These are phyloP conservation scores for Dalbergia cultrata DNA, from an alignment of 306 rosid species.

Conservation along the genomic window DNA sequence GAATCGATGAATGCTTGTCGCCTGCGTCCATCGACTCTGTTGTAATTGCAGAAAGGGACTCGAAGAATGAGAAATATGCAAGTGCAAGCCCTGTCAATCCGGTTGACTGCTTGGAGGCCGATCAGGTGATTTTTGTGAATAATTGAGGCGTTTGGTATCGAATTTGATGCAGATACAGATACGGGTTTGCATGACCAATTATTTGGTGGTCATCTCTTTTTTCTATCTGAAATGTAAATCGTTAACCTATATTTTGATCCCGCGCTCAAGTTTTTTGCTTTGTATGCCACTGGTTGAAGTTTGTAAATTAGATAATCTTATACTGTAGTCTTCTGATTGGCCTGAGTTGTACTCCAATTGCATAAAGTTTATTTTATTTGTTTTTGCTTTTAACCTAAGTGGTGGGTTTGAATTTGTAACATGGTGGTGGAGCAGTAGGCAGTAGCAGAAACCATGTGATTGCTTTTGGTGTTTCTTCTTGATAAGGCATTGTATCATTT, in stretches of 20 bases:
- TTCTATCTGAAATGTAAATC: slow-evolving; percentile 21
- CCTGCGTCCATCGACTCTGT: slow-evolving; percentile 92
- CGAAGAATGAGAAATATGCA: slow-evolving; percentile 71
- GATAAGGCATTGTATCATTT: background rate
- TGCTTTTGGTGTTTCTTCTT: background rate
- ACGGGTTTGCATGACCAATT: background rate
- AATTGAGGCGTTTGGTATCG: background rate
- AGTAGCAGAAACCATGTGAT: slow-evolving; percentile 17
- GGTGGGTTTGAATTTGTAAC: too few relatives aligned
- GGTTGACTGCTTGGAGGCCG: slow-evolving; percentile 80
- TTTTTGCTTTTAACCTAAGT: too few relatives aligned
- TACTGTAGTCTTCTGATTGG: too few relatives aligned
- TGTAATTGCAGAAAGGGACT: slow-evolving; percentile 83
- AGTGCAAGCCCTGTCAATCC: slow-evolving; percentile 68
- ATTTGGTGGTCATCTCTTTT: background rate
- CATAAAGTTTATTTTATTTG: too few relatives aligned
- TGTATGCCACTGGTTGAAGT: too few relatives aligned
- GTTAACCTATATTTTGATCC: background rate
- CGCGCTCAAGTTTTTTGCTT: too few relatives aligned
- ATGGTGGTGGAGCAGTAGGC: too few relatives aligned
- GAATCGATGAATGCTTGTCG: slow-evolving; percentile 85
- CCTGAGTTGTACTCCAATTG: too few relatives aligned
- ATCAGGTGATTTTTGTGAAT: slow-evolving; percentile 65
- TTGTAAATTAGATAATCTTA: too few relatives aligned
- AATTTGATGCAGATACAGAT: slow-evolving; percentile 16